Percentiles rank a stretch among this genome's conserved stretches.
phyloP scores from a whole-genome alignment of 495 filamentous ascomycete species.

The Massariosphaeria phaeospora region DNA sequence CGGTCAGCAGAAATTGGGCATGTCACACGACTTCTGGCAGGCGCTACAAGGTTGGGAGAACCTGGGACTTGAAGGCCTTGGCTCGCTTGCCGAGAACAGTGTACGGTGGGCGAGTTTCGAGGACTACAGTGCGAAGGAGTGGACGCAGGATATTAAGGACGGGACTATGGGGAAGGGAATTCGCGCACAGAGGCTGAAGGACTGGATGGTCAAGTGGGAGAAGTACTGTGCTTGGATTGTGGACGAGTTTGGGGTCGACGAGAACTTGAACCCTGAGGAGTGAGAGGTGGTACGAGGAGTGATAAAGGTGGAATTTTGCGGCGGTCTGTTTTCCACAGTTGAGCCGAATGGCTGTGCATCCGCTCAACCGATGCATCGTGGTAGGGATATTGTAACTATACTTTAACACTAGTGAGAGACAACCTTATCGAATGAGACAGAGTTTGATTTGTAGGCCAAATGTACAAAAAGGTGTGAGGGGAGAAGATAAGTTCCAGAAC shows the following conservation, averaged over 20 bases:
- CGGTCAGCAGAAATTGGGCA: constrained; percentile 67
- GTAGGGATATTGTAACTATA: too few species aligned
- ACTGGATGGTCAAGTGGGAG: constrained; percentile 81
- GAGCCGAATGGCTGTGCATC: too few species aligned
- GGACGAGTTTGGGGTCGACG: constrained; percentile 59
- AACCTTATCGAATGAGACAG: too few species aligned
- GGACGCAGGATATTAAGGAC: constrained; percentile 64
- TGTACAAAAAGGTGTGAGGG: too few species aligned
- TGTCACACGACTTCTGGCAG: constrained; percentile 91
- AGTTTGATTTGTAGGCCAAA: too few species aligned
- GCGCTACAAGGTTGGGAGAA: constrained; percentile 81
- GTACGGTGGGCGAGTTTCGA: constrained; percentile 85
- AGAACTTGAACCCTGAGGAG: constrained; percentile 30
- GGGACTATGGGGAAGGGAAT: constrained; percentile 69
- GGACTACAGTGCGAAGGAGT: constrained; percentile 64
- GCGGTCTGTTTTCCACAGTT: too few species aligned
- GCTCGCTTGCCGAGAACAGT: constrained; percentile 85
- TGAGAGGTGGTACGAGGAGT: too few species aligned
- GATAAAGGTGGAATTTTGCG: too few species aligned
- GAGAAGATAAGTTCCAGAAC: too few species aligned
- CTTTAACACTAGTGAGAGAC: too few species aligned
- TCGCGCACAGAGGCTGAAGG: constrained; percentile 64
- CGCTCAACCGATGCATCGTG: too few species aligned
- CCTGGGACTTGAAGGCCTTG: constrained; percentile 74
- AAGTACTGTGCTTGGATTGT: constrained; percentile 89